Evolutionary conservation across 2,329 filamentous ascomycete genomes (phyloP).

Genomic region (Pezicula neosporulosa): DNA sequence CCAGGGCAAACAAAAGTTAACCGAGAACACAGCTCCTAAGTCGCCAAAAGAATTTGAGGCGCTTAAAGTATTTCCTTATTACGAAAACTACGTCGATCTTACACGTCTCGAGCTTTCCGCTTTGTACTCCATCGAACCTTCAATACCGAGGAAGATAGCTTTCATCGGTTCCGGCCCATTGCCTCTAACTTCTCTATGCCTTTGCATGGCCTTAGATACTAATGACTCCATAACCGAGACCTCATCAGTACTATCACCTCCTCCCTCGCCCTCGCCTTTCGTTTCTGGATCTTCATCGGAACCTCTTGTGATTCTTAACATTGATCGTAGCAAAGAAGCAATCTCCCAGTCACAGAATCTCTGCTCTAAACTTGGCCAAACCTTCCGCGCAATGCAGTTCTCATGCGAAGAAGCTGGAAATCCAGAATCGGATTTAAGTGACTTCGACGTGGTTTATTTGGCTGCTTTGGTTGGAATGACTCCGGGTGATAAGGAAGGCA

Average conservation of each 20-base stretch:
- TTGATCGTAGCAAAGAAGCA: conserved; percentile 36
- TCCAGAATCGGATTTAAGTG: conserved; percentile 16
- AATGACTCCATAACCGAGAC: background rate
- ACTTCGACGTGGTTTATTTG: conserved; percentile 44
- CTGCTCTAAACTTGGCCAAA: conserved; percentile 28
- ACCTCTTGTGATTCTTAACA: conserved; percentile 32
- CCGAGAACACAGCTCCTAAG: conserved; percentile 2
- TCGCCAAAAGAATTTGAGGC: conserved; percentile 16
- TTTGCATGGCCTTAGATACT: conserved; percentile 31
- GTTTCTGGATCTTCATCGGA: background rate
- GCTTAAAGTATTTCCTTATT: conserved; percentile 43
- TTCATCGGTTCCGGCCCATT: conserved; percentile 49
- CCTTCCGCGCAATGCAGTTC: conserved; percentile 32
- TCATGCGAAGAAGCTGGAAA: conserved; percentile 30
- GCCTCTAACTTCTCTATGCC: conserved; percentile 43
- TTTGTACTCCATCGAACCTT: conserved; percentile 31
- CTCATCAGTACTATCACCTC: background rate
- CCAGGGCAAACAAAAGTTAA: background rate
- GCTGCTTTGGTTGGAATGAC: conserved; percentile 45
- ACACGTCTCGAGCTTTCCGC: conserved; percentile 41
- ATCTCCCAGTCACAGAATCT: conserved; percentile 29
- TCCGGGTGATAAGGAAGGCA: conserved; percentile 36
- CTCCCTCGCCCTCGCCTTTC: too few species aligned
- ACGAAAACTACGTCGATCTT: conserved; percentile 45
- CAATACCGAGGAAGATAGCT: conserved; percentile 32